Evolutionary conservation across 768 basidiomycete genomes (phyloP).

Genomic region (Tulasnella sp.): DNA sequence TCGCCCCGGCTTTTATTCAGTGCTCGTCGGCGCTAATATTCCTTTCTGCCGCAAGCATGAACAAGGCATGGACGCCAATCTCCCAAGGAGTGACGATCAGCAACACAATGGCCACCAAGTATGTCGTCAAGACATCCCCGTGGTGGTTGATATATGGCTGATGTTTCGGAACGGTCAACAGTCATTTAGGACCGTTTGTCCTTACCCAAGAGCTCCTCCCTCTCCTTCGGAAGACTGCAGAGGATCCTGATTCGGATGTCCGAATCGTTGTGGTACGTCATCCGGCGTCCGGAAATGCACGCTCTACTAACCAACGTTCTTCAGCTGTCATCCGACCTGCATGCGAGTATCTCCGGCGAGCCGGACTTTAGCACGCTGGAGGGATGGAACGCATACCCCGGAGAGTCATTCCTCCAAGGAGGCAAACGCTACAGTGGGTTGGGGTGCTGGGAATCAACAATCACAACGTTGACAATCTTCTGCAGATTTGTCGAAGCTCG

Average conservation of each 20-base stretch:
- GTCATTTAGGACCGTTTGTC: slow-evolving; percentile 43
- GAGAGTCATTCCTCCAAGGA: neutral
- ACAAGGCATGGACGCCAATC: no score
- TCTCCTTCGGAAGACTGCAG: slow-evolving; percentile 38
- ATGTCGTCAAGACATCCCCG: neutral
- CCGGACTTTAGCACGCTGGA: neutral
- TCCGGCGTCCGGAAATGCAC: no score
- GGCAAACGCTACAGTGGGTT: neutral
- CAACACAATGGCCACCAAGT: slow-evolving; percentile 17
- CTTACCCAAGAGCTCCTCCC: slow-evolving; percentile 45
- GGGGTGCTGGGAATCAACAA: neutral
- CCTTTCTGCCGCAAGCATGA: neutral
- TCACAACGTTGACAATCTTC: neutral
- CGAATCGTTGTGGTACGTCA: slow-evolving; percentile 44
- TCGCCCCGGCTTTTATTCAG: neutral
- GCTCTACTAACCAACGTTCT: no score
- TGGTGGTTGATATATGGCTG: neutral
- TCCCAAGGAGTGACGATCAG: slow-evolving; percentile 3
- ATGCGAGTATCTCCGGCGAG: neutral
- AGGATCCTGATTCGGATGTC: slow-evolving; percentile 40
- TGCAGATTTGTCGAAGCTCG: slow-evolving; percentile 43
- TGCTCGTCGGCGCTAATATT: neutral
- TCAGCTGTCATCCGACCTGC: neutral
- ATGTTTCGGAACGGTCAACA: neutral
- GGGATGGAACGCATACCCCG: neutral